Evolutionary conservation across 2,329 filamentous ascomycete genomes (phyloP).

Genomic region (Phaeosphaeria sp.): DNA sequence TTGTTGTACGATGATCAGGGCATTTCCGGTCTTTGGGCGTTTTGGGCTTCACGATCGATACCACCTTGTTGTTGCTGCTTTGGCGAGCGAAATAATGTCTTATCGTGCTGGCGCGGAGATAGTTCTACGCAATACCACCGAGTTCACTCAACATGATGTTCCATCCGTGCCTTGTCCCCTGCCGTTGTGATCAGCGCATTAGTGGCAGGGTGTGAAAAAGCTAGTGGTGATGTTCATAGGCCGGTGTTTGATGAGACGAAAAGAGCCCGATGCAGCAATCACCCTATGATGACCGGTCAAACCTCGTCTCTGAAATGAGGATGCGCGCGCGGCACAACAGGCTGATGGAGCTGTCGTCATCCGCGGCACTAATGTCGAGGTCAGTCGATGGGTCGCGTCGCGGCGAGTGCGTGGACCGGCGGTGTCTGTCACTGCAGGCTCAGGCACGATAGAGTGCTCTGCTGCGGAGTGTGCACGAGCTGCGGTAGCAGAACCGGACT

Average conservation of each 20-base stretch:
- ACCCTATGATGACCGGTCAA: neutral
- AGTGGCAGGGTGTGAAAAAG: neutral
- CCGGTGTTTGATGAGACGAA: neutral
- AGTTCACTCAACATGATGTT: neutral
- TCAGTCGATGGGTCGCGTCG: neutral
- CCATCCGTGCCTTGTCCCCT: neutral
- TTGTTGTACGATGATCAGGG: conserved; percentile 5
- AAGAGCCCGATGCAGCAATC: neutral
- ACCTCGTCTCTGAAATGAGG: neutral
- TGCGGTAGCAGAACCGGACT: neutral
- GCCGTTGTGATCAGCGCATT: neutral
- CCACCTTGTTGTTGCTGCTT: conserved; percentile 3
- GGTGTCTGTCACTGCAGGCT: neutral
- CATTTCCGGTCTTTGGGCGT: neutral
- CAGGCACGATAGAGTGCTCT: neutral
- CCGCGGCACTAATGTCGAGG: neutral
- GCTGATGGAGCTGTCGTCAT: neutral
- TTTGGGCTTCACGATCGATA: conserved; percentile 1
- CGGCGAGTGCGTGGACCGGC: neutral
- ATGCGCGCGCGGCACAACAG: neutral
- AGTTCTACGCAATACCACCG: neutral
- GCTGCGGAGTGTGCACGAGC: neutral
- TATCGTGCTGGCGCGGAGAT: conserved; percentile 6
- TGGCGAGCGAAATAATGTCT: conserved; percentile 1
- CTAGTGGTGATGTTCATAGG: neutral